phyloP scores from a whole-genome alignment of 176 grass and related monocot genomes.

The Rhipidocladum racemiflorum region DNA sequence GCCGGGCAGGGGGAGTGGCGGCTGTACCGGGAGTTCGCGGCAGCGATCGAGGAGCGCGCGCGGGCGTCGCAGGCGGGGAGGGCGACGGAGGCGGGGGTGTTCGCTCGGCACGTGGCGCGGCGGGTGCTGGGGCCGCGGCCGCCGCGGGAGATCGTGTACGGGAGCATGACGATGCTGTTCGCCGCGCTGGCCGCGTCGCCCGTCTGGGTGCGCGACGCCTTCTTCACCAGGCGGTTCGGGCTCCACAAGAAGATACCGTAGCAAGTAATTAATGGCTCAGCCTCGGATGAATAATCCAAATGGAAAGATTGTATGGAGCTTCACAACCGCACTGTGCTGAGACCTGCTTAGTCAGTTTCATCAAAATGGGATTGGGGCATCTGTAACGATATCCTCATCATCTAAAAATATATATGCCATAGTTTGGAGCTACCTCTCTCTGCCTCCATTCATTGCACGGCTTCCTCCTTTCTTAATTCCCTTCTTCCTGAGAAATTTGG shows the following conservation, averaged over 20 bases:
- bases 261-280: too few species aligned
- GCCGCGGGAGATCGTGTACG: constrained; percentile 40
- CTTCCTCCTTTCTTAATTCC: too few species aligned
- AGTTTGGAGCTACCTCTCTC: too few species aligned
- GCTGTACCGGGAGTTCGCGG: constrained; percentile 29
- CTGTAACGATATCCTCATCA: too few species aligned
- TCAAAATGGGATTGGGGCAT: too few species aligned
- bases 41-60: constrained; percentile 37
- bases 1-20: neutral
- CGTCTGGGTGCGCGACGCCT: constrained; percentile 38
- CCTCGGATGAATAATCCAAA: too few species aligned
- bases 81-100: constrained; percentile 1
- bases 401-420: too few species aligned
- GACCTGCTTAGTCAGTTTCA: too few species aligned
- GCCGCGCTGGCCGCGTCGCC: constrained; percentile 36
- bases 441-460: too few species aligned
- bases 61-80: constrained; percentile 23
- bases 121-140: constrained; percentile 24
- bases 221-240: constrained; percentile 47
- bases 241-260: constrained; percentile 13
- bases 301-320: too few species aligned
- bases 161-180: constrained; percentile 42
- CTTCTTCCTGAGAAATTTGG: too few species aligned
- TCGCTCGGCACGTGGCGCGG: constrained; percentile 32
- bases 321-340: too few species aligned